Base-by-base conservation (phyloP, 176 grass and related monocot genomes). In the Bothriochloa decipiens region DNA sequence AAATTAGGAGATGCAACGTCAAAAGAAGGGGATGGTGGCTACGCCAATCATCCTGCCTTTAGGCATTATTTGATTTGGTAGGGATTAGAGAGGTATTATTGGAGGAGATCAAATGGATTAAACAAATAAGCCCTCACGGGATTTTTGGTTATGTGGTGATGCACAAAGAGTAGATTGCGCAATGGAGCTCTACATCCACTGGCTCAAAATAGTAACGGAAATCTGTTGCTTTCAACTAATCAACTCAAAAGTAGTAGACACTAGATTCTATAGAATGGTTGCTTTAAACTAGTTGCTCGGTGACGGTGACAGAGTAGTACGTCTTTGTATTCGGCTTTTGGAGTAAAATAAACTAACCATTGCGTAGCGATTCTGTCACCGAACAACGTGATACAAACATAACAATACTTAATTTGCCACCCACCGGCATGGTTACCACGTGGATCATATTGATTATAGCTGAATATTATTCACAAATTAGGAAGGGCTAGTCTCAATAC, bases 361-460 rank as follows among this genome's bases (percentile, higher is more conserved):
- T 7, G 18, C 10, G 47, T 36, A 7, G 29, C 17, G 12, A 76
- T 57, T 57, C 73, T n/a, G 26, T 36, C 49, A 76, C 28, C 18
- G 18, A 76, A 58, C 2, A 57, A 33, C 10, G 3, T 58, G 74
- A n/a, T n/a, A 22, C 17, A 57, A 8, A 57, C 50, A 36, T 47
- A 74, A 74, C 2, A 57, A 76, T 76, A 76, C 49, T 57, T 76
- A 76, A 76, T 36, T 14, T 35, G 35, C 75, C 35, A 78, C 27
- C 36, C 75, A 35, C 3, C 16, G 8, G 28, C 17, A 6, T 4
- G 45, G 26, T 74, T 20, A 50, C 6, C 25, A 32, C 45, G 45
- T 74, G 43, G 6, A 52, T 74, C 72, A 52, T 74, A 52, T 11
- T 29, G 72, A 4, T 29, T 43, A 4, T 32, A 10, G 28, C 4